Percentiles rank a stretch among this genome's conserved stretches.
These are phyloP conservation scores for Vigna nakashimae DNA, from an alignment of 306 rosid genomes.

Conservation along the genomic window DNA sequence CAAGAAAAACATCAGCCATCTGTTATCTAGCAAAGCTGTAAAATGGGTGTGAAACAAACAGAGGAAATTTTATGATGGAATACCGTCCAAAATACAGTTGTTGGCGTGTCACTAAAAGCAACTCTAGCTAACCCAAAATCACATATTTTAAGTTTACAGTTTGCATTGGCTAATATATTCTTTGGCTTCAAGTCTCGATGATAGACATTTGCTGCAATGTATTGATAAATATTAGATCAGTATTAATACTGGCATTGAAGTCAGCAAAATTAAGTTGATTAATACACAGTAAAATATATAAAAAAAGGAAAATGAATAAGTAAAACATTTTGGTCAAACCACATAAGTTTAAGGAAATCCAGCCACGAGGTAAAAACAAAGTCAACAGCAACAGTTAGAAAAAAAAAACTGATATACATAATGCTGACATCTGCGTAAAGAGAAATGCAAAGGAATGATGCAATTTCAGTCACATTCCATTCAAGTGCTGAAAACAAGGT, in stretches of 20 bases:
- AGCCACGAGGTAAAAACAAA: background rate
- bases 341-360: background rate
- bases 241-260: conserved; percentile 22
- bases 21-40: conserved; percentile 8
- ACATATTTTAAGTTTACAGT: conserved; percentile 95
- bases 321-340: conserved; percentile 11
- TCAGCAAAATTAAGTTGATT: background rate
- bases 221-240: conserved; percentile 49
- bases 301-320: background rate
- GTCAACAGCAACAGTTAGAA: conserved; percentile 1
- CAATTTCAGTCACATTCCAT: background rate
- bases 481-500: background rate
- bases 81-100: conserved; percentile 98
- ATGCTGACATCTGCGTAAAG: conserved; percentile 22
- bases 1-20: conserved; percentile 37
- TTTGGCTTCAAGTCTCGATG: conserved; percentile 98
- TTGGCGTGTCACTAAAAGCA: conserved; percentile 87
- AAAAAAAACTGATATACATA: background rate
- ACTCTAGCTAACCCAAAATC: conserved; percentile 98
- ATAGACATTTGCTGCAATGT: conserved; percentile 86
- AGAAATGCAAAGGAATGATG: conserved; percentile 32
- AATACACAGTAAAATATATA: conserved; percentile 12
- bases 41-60: background rate
- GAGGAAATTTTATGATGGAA: conserved; percentile 28
- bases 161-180: conserved; percentile 96